These are phyloP conservation scores for Primulina tabacum DNA, from an alignment of 257 asterid genomes.

Conservation along the genomic window DNA sequence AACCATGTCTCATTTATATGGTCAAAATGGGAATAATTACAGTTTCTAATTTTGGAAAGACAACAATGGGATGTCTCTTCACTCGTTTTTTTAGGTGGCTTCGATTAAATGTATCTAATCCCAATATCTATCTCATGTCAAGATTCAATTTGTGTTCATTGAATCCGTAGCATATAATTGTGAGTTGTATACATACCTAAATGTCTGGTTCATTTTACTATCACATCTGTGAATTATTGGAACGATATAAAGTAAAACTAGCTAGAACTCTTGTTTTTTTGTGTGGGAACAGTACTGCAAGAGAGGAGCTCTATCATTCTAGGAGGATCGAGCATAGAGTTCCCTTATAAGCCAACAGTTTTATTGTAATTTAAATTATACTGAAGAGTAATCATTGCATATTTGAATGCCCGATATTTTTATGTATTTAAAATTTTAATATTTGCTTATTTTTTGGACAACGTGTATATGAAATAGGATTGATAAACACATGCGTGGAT, in stretches of 20 bases:
- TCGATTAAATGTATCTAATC: conserved; percentile 11
- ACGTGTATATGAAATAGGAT: no score
- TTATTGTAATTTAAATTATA: no score
- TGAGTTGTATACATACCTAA: conserved; percentile 5
- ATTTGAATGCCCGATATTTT: no score
- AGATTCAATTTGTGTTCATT: conserved; percentile 31
- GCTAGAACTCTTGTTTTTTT: not conserved
- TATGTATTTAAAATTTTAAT: no score
- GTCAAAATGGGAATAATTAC: not conserved
- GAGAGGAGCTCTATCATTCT: no score
- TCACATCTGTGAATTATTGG: conserved; percentile 12
- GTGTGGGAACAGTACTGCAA: no score
- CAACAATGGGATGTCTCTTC: conserved; percentile 15
- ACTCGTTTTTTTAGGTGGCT: conserved; percentile 12
- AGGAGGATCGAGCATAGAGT: no score
- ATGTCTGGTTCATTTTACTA: conserved; percentile 7
- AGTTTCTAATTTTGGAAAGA: conserved; percentile 17
- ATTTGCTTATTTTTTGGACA: no score
- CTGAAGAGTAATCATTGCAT: no score
- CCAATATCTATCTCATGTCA: not conserved
- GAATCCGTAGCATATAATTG: conserved; percentile 27
- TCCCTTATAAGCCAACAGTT: no score
- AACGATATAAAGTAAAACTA: not conserved
- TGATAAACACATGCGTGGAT: no score
- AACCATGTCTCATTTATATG: not conserved